Base-by-base conservation (phyloP, 345 rosid genomes). In the Ceriops zippeliana region DNA sequence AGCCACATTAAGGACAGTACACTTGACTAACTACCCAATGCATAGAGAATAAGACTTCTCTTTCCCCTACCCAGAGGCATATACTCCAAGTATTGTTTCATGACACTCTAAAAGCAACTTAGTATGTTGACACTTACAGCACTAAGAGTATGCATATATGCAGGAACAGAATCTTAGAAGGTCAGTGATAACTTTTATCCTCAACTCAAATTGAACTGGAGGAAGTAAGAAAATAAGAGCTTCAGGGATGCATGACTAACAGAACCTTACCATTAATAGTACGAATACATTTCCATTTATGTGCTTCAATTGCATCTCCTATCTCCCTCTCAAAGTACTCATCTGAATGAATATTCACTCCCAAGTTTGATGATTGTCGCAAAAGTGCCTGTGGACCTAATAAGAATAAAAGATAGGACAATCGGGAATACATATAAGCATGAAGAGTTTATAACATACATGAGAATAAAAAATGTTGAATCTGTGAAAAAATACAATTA, bases 231-330 rank as follows among this genome's bases (percentile, higher is more conserved):
- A 67, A 20, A 15, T 8, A 35, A 66, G 70, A 66, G 22, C 19
- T 19, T 34, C 20, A 5, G 22, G 61, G 54, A 65, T 30, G 35
- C 24, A n/a, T 24, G 31, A 9, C 35, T 53, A 11, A 68, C 31
- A 65, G 49, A 58, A 53, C 37, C 60, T 11, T 75, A 93, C 98
- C 97, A 80, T 91, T 86, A 62, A 89, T 57, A 13, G 91, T 91
- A 61, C 91, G 87, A 56, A 93, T 88, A 80, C 97, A 93, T 86
- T 87, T 89, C 98, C 98, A 93, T 62, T 86, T 74, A 72, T 91
- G 85, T 67, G 91, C 91, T 70, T 93, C 97, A 63, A 89, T 56
- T 58, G 90, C 97, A 88, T 93, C 98, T 75, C 96, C 97, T 24
- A 24, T 72, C 59, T 93, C 91, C 75, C 89, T 84, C 52, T 78